Conservation (phyloP, 2,329 filamentous ascomycete species). For the Fusarium mangiferae region DNA sequence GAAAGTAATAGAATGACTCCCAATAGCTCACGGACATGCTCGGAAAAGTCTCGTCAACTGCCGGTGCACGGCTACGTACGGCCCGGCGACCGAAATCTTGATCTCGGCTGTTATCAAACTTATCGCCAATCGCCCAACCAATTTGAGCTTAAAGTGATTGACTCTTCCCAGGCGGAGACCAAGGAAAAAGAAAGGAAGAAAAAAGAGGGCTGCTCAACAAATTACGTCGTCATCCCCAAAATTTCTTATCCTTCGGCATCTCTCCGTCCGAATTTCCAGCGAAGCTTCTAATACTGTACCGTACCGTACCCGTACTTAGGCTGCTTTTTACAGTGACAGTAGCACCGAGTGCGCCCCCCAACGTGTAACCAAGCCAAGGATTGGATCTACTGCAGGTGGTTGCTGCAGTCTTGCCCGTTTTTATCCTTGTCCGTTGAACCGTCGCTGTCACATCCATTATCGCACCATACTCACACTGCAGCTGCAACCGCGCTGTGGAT, state of each 20-base stretch:
- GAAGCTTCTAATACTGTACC: not conserved
- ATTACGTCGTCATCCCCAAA: slow-evolving; percentile 16
- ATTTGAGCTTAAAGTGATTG: slow-evolving; percentile 23
- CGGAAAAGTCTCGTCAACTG: slow-evolving; percentile 26
- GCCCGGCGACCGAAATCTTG: slow-evolving; percentile 18
- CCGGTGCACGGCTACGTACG: slow-evolving; percentile 31
- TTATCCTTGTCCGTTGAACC: slow-evolving; percentile 3
- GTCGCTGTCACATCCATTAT: slow-evolving; percentile 20
- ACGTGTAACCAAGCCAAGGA: slow-evolving; percentile 1
- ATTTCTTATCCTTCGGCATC: slow-evolving; percentile 20
- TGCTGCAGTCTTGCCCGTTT: slow-evolving; percentile 8
- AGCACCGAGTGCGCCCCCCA: not conserved
- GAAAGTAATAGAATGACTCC: not conserved
- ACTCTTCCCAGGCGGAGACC: not conserved
- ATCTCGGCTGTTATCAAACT: slow-evolving; percentile 12
- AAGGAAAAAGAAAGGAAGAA: not conserved
- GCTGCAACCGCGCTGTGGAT: slow-evolving; percentile 17
- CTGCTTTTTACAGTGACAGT: not conserved
- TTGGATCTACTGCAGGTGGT: slow-evolving; percentile 22
- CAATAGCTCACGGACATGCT: not conserved
- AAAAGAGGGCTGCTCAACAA: slow-evolving; percentile 24
- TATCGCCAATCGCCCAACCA: slow-evolving; percentile 18
- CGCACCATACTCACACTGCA: slow-evolving; percentile 10
- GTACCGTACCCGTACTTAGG: not conserved
- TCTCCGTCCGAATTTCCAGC: slow-evolving; percentile 17